These are phyloP conservation scores for Lolium perenne DNA, from an alignment of 176 grass and related monocot genomes.

Conservation along the genomic window DNA sequence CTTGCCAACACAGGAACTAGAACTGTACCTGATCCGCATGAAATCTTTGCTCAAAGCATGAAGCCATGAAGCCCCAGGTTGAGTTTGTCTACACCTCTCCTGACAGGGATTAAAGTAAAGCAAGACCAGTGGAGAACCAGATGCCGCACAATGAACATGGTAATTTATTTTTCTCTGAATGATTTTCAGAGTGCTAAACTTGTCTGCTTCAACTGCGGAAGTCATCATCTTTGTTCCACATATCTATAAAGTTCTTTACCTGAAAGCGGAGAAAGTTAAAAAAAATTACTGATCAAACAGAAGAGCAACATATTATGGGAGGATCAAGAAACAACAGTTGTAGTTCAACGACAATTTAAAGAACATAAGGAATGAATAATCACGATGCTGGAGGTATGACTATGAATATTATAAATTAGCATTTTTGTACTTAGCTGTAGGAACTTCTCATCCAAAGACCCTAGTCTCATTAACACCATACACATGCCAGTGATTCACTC, in stretches of 20 bases:
- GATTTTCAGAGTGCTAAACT: conserved; percentile 70
- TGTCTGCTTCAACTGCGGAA: conserved; percentile 79
- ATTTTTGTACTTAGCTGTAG: background rate
- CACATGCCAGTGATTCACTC: no score
- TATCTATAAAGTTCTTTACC: conserved; percentile 65
- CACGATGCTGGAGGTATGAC: background rate
- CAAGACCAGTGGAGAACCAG: conserved; percentile 1
- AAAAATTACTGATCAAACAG: conserved; percentile 9
- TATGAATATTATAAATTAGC: background rate
- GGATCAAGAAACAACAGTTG: conserved; percentile 1
- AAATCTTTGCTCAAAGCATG: background rate
- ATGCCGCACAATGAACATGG: background rate
- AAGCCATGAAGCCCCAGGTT: background rate
- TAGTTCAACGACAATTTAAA: conserved; percentile 24
- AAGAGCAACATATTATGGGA: background rate
- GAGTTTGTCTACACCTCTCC: background rate
- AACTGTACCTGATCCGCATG: background rate
- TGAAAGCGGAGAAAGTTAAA: conserved; percentile 41
- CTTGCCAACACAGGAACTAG: background rate
- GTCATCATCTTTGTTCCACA: conserved; percentile 78
- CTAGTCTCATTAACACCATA: background rate
- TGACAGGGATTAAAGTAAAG: background rate
- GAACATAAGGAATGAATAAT: background rate
- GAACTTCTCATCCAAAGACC: conserved; percentile 26
- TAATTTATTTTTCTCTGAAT: background rate